Percentiles rank a stretch among this genome's conserved stretches.
Conservation (phyloP, 2,329 filamentous ascomycete genomes). For the Clarireedia paspali region DNA sequence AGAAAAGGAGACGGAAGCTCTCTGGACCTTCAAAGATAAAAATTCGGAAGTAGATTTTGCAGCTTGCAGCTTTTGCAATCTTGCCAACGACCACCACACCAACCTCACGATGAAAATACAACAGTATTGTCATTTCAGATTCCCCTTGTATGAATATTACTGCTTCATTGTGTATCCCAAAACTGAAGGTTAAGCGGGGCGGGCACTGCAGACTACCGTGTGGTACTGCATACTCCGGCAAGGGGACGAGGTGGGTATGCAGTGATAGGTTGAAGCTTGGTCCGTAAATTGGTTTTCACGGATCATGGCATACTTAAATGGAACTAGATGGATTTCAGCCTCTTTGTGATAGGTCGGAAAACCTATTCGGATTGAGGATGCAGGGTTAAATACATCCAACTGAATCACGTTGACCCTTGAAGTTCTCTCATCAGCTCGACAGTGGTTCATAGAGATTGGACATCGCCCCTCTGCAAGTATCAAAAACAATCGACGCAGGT, state of each 20-base stretch:
- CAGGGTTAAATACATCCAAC: background rate
- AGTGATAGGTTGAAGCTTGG: background rate
- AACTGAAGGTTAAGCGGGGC: slow-evolving; percentile 2
- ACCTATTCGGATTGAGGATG: background rate
- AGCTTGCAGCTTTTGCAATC: background rate
- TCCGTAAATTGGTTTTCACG: slow-evolving; percentile 1
- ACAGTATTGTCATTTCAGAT: background rate
- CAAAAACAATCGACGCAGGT: background rate
- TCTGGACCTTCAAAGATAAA: slow-evolving; percentile 3
- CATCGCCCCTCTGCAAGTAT: too few species aligned
- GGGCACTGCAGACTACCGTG: slow-evolving; percentile 8
- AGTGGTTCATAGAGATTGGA: background rate
- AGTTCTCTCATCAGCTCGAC: background rate
- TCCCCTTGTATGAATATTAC: background rate
- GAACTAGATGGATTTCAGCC: slow-evolving; percentile 1
- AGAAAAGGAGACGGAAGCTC: background rate
- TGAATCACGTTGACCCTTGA: background rate
- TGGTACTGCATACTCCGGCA: slow-evolving; percentile 10
- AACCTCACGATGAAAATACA: slow-evolving; percentile 1
- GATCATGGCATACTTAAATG: slow-evolving; percentile 7
- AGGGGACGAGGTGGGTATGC: slow-evolving; percentile 2
- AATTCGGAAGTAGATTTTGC: slow-evolving; percentile 1
- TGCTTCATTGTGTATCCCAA: background rate
- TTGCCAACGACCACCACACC: background rate
- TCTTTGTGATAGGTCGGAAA: slow-evolving; percentile 6